Conservation (phyloP, 257 asterid genomes). For the Nicotiana paniculata region DNA sequence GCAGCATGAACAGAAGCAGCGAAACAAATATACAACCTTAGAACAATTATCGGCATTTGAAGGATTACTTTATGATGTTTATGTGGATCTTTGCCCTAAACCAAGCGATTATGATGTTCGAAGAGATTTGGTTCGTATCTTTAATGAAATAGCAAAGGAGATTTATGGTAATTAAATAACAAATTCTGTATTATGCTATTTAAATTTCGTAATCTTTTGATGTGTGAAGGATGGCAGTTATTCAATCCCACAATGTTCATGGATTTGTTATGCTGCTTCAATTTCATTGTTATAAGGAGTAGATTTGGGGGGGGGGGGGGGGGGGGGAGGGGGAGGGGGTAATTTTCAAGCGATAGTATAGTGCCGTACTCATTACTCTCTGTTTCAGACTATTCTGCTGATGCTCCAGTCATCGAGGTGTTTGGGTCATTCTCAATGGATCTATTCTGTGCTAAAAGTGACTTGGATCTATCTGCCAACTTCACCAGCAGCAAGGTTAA, state of each 20-base stretch:
- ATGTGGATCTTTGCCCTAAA: conserved; percentile 45
- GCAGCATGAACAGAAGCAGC: conserved; percentile 48
- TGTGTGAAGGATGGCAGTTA: neutral
- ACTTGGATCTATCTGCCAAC: conserved; percentile 81
- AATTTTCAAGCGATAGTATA: neutral
- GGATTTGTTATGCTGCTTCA: neutral
- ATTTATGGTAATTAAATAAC: conserved; percentile 50
- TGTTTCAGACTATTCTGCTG: conserved; percentile 45
- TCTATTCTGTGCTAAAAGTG: conserved; percentile 66
- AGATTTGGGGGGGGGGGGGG: neutral
- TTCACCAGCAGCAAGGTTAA: conserved; percentile 30
- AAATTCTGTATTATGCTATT: conserved; percentile 1
- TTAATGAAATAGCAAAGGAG: conserved; percentile 77
- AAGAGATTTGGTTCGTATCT: conserved; percentile 55
- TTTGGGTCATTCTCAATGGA: conserved; percentile 94
- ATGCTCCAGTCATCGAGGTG: conserved; percentile 66
- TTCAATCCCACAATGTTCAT: neutral
- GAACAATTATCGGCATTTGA: conserved; percentile 43
- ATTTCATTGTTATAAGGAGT: neutral
- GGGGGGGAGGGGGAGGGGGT: neutral
- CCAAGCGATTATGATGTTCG: conserved; percentile 59
- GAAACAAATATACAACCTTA: conserved; percentile 31
- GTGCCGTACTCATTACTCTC: neutral
- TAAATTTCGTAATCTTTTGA: neutral
- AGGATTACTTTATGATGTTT: conserved; percentile 55